Base-by-base conservation (phyloP, 176 grass and related monocot species). In the Oryza punctata region DNA sequence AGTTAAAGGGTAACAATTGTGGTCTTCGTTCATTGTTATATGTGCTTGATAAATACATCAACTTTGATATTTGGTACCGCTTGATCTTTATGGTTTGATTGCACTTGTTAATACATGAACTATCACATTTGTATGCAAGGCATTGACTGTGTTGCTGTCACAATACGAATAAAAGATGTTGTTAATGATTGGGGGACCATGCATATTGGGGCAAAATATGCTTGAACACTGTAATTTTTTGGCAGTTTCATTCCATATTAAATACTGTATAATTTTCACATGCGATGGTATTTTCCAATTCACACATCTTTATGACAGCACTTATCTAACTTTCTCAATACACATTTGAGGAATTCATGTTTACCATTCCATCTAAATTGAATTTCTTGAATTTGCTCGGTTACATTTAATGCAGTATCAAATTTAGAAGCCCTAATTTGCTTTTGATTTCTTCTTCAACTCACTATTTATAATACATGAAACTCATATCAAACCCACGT, bases 21-120 rank as follows among this genome's bases (percentile, higher is more conserved):
- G 3, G 46, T 52, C 9, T 44, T 87, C 14, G 4, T 50, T 45
- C 12, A 45, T 75, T 26, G 8, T n/a, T 60, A 66, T 43, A 65
- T 33, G 33, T 76, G 8, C 13, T 78, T 72, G 18, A 54, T 26
- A 2, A 69, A 45, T 73, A 64, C 11, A 67, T 73, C 78, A 76
- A 72, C 50, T 16, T 19, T 0, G 61, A 54, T 86, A 50, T 24
- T 52, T 47, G 16, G 7, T 16, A 57, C 60, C 69, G 32, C 23
- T 86, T 10, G 28, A 65, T 50, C 0, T 81, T 72, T 67, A 21
- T 73, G 16, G 30, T 76, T 75, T 28, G 16, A 67, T 61, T 69
- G 52, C 24, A 6, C 16, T 11, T 4, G 14, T n/a, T 65, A 69
- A 5, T 69, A 12, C 79, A 60, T 60, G 1, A 30, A 2, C 54